phyloP scores from a whole-genome alignment of 164 flowering plant genomes.

The Protea cynaroides region DNA sequence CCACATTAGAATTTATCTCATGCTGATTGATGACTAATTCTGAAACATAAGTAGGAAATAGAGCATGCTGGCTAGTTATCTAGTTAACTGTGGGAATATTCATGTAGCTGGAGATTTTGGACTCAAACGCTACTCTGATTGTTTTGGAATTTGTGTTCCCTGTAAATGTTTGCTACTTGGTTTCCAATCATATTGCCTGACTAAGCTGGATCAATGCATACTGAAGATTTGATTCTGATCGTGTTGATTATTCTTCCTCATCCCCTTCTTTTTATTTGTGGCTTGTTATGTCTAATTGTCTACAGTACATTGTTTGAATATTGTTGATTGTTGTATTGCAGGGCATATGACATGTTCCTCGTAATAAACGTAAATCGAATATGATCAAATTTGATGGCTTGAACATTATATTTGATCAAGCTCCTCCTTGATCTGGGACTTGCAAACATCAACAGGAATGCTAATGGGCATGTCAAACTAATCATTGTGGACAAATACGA shows the following conservation, averaged over 20 bases:
- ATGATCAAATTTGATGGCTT: slow-evolving; percentile 7
- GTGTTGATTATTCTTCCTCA: too few species aligned
- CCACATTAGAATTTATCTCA: slow-evolving; percentile 9
- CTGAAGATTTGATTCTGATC: slow-evolving; percentile 4
- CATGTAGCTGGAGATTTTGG: slow-evolving; percentile 7
- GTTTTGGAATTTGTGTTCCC: slow-evolving; percentile 7
- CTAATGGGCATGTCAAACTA: not conserved
- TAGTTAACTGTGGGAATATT: not conserved
- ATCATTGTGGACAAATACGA: not conserved
- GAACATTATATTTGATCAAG: slow-evolving; percentile 4
- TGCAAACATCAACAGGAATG: slow-evolving; percentile 6
- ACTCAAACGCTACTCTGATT: slow-evolving; percentile 1
- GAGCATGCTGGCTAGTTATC: not conserved
- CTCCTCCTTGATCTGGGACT: slow-evolving; percentile 1
- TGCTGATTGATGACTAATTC: slow-evolving; percentile 1
- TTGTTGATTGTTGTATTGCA: slow-evolving; percentile 10
- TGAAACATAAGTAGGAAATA: slow-evolving; percentile 3
- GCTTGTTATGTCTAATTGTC: not conserved
- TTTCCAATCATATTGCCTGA: not conserved
- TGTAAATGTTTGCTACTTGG: slow-evolving; percentile 4
- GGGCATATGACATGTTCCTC: slow-evolving; percentile 10
- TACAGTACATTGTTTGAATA: slow-evolving; percentile 2
- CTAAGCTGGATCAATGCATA: slow-evolving; percentile 4
- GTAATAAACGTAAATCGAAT: not conserved
- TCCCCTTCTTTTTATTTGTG: too few species aligned